phyloP scores from a whole-genome alignment of 1,139 yeast species.

The Hyphopichia pseudoburtonii region DNA sequence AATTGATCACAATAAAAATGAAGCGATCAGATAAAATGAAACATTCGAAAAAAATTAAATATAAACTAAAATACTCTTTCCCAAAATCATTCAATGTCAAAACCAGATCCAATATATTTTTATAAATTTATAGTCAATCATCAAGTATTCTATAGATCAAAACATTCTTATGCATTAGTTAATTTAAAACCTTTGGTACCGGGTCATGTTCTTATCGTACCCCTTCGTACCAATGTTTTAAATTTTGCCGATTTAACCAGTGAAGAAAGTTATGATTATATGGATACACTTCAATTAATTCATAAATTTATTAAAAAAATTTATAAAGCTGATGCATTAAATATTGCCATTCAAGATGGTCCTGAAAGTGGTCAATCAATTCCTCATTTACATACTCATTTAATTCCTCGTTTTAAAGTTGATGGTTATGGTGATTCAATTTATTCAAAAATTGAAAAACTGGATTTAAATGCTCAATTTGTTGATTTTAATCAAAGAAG shows the following conservation, averaged over 20 bases:
- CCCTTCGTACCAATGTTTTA: constrained; percentile 57
- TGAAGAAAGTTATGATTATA: constrained; percentile 78
- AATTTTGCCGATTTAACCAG: constrained; percentile 65
- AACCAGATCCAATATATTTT: constrained; percentile 49
- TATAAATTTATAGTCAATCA: constrained; percentile 56
- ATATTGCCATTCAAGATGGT: constrained; percentile 93
- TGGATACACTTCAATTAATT: constrained; percentile 70
- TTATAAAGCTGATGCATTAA: constrained; percentile 77
- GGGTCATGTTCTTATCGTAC: constrained; percentile 89
- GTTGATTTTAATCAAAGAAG: constrained; percentile 33
- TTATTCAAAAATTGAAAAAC: constrained; percentile 57
- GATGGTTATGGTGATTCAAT: constrained; percentile 75
- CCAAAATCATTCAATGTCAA: no score
- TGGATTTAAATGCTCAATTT: constrained; percentile 31
- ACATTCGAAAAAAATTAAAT: no score
- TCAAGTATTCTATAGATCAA: constrained; percentile 62
- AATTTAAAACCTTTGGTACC: constrained; percentile 87
- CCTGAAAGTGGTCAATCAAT: constrained; percentile 93
- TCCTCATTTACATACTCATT: constrained; percentile 90
- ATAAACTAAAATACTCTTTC: no score
- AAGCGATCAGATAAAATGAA: no score
- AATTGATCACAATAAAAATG: no score
- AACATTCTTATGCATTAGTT: constrained; percentile 75
- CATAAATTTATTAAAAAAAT: constrained; percentile 61
- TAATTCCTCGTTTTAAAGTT: constrained; percentile 72